Evolutionary conservation across 2,329 filamentous ascomycete species (phyloP), one percentile per base, ranked within the genome.

Genomic region (Ceratocystis colombiana): DNA sequence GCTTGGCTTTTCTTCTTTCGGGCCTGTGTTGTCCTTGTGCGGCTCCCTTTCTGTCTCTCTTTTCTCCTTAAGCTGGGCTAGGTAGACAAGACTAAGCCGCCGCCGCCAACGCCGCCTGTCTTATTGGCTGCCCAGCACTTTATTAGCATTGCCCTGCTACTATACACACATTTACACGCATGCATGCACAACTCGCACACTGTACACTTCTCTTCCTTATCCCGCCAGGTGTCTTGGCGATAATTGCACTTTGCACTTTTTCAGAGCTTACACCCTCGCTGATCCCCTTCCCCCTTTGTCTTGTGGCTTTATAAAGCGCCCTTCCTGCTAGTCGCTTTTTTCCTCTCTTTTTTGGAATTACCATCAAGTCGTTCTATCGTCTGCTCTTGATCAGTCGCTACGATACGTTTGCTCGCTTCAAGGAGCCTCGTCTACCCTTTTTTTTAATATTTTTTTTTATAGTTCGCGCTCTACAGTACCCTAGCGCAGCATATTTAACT

Each of bases 1-100:
- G 64, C 64, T 61, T 61, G 53, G 50, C 64, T 65, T 48, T 65
- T 61, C 30, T 53, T 64, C 25, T 30, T 30, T 63, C 50, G 22
- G 3, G 17, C 8, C 37, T 33, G 15, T 55, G 22, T 22, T 48
- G 45, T 64, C 20, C 44, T 17, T 62, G 44, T 28, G 6, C 61
- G 25, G 37, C 12, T 41, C 44, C 48, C 50, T 57, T 46, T 37
- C 17, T 41, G 10, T 57, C 30, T 64, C 37, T 62, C 61, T 50
- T 53, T 30, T 15, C 20, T 25, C 25, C 22, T 25, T 5, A 15
- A 41, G 37, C 37, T 41, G 10, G 12, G 37, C 37, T 41, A 41
- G 12, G 37, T 41, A 41, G 37, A 12, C 37, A 41, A 41, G 37
- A 28, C 22, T 25, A 28, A 53, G 48, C 48, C 48, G 22, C 48